Conservation (phyloP, 352 stramenopile species). For the Peronospora destructor region DNA sequence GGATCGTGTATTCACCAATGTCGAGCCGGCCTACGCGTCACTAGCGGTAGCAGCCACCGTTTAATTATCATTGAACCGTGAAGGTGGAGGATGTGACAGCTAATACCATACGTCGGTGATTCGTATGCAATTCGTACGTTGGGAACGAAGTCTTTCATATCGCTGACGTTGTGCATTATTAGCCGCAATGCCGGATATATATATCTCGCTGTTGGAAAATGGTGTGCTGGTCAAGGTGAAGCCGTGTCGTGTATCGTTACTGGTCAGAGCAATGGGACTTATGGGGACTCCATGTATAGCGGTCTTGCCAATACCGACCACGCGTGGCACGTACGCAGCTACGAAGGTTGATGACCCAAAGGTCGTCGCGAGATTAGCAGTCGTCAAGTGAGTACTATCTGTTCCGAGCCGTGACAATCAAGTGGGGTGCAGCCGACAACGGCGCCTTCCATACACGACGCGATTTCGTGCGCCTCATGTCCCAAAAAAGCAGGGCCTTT, state of each 20-base stretch:
- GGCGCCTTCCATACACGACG: slow-evolving; percentile 21
- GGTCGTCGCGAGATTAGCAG: slow-evolving; percentile 32
- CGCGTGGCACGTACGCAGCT: slow-evolving; percentile 28
- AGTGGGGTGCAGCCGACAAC: slow-evolving; percentile 31
- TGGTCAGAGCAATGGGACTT: slow-evolving; percentile 26
- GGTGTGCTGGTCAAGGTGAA: slow-evolving; percentile 23
- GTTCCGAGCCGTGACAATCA: slow-evolving; percentile 38
- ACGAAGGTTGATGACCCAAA: slow-evolving; percentile 34
- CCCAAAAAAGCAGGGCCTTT: slow-evolving; percentile 30
- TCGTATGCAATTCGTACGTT: no score
- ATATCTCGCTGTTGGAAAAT: slow-evolving; percentile 11
- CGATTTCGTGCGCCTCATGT: slow-evolving; percentile 37
- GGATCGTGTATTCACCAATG: no score
- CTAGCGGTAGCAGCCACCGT: no score
- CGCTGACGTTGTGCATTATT: no score
- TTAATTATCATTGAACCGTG: no score
- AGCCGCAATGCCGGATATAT: not conserved
- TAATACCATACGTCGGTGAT: no score
- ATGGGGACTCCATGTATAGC: slow-evolving; percentile 34
- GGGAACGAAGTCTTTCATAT: no score
- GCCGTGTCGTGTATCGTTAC: no score
- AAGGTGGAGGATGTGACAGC: no score
- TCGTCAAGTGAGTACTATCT: slow-evolving; percentile 32
- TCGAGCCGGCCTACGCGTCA: no score
- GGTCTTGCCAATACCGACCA: slow-evolving; percentile 27